phyloP scores from a whole-genome alignment of 2,329 filamentous ascomycete species.

The Penicillium capsulatum region DNA sequence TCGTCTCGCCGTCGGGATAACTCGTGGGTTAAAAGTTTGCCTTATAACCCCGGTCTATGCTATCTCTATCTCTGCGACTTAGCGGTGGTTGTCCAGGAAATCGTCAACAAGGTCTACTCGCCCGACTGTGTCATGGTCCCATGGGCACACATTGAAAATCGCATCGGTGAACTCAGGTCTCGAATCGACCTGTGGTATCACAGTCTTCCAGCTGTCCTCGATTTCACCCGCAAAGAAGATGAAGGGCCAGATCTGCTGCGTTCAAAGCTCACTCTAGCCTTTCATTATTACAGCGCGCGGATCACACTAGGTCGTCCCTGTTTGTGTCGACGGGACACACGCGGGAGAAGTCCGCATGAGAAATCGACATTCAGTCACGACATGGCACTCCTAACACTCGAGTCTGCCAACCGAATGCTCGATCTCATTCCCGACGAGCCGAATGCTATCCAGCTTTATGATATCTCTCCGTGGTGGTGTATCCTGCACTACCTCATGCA shows the following conservation, averaged over 20 bases:
- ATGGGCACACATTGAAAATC: conserved; percentile 41
- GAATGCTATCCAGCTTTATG: conserved; percentile 39
- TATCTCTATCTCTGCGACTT: conserved; percentile 41
- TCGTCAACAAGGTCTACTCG: conserved; percentile 42
- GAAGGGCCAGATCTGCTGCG: conserved; percentile 34
- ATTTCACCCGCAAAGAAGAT: conserved; percentile 36
- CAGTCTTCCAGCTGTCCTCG: conserved; percentile 35
- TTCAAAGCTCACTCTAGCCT: conserved; percentile 39
- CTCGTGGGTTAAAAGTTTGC: conserved; percentile 35
- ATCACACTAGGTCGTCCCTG: conserved; percentile 45
- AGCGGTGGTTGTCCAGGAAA: conserved; percentile 38
- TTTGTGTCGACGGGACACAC: conserved; percentile 43
- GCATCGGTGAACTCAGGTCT: conserved; percentile 37
- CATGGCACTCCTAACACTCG: conserved; percentile 38
- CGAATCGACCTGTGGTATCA: conserved; percentile 39
- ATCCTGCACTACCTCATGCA: conserved; percentile 46
- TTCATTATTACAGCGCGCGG: conserved; percentile 44
- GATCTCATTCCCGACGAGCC: conserved; percentile 42
- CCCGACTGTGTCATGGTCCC: conserved; percentile 37
- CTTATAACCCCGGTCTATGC: conserved; percentile 34
- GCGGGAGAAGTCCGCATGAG: conserved; percentile 21
- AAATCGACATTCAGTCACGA: conserved; percentile 36
- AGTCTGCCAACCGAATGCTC: conserved; percentile 38
- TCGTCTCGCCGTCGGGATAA: conserved; percentile 25
- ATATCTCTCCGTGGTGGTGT: conserved; percentile 44